Conservation (phyloP, 306 rosid species). For the Lithocarpus polystachyus region DNA sequence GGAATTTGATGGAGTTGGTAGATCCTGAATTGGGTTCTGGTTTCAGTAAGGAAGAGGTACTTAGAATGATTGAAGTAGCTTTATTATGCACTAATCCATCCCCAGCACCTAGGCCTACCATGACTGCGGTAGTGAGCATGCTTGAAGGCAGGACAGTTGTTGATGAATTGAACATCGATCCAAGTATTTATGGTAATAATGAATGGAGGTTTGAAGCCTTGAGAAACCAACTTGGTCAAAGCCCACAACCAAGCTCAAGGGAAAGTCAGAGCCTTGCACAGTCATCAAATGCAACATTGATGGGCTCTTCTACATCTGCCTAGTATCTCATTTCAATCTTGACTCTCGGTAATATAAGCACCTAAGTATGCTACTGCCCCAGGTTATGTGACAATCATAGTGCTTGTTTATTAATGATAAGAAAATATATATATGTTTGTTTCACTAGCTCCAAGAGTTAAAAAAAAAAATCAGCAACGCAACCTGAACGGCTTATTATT, state of each 20-base stretch:
- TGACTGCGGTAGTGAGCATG: conserved; percentile 68
- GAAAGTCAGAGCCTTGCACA: background rate
- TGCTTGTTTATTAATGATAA: background rate
- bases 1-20: conserved; percentile 41
- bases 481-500: too few relatives aligned
- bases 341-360: background rate
- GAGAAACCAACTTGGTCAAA: conserved; percentile 8
- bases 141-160: conserved; percentile 47
- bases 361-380: too few relatives aligned
- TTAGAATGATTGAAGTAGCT: conserved; percentile 45
- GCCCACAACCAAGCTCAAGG: background rate
- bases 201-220: conserved; percentile 39
- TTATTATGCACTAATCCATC: conserved; percentile 44
- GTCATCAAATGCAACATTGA: background rate
- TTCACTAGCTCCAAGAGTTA: too few relatives aligned
- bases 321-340: background rate
- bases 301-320: background rate
- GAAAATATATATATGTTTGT: too few relatives aligned
- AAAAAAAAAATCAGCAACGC: too few relatives aligned
- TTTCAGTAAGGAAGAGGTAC: conserved; percentile 39
- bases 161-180: conserved; percentile 30
- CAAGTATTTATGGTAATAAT: conserved; percentile 28
- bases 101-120: conserved; percentile 49
- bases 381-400: background rate
- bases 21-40: conserved; percentile 47